Percentiles rank a stretch among this genome's conserved stretches.
Evolutionary conservation across 805 yeast species (phyloP).

Genomic region (Sugiyamaella lignohabitans): DNA sequence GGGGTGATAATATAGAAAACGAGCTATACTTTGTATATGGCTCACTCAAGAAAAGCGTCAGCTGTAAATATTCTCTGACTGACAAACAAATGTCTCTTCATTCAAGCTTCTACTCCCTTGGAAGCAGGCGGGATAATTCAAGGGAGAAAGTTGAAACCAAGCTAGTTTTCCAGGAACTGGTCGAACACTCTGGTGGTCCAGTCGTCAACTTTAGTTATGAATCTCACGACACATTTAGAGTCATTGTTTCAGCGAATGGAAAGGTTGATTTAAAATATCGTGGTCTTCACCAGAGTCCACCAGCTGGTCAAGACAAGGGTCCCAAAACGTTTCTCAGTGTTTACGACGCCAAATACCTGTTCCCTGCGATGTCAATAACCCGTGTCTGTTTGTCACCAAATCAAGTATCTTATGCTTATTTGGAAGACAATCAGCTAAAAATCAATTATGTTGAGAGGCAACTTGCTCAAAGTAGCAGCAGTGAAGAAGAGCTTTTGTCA

Average conservation of each 20-base stretch:
- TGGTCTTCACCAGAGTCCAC: conserved; percentile 9
- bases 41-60: conserved; percentile 5
- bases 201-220: conserved; percentile 11
- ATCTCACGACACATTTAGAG: conserved; percentile 16
- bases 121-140: conserved; percentile 8
- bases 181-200: conserved; percentile 11
- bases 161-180: conserved; percentile 10
- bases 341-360: conserved; percentile 17
- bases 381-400: conserved; percentile 32
- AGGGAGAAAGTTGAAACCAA: conserved; percentile 10
- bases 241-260: conserved; percentile 14
- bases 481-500: conserved; percentile 6
- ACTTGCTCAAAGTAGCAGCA: conserved; percentile 3
- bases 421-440: conserved; percentile 16
- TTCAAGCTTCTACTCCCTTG: conserved; percentile 17
- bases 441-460: conserved; percentile 16
- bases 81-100: conserved; percentile 16
- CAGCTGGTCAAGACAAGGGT: conserved; percentile 9
- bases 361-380: conserved; percentile 12
- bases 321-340: conserved; percentile 13
- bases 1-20: conserved; percentile 6
- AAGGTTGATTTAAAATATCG: conserved; percentile 15
- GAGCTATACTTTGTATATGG: conserved; percentile 17
- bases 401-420: conserved; percentile 24
- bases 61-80: conserved; percentile 13